Evolutionary conservation across 1,284 basidiomycete species (phyloP), one percentile per base, ranked within the genome.

Genomic region (Ceratobasidium sp.): DNA sequence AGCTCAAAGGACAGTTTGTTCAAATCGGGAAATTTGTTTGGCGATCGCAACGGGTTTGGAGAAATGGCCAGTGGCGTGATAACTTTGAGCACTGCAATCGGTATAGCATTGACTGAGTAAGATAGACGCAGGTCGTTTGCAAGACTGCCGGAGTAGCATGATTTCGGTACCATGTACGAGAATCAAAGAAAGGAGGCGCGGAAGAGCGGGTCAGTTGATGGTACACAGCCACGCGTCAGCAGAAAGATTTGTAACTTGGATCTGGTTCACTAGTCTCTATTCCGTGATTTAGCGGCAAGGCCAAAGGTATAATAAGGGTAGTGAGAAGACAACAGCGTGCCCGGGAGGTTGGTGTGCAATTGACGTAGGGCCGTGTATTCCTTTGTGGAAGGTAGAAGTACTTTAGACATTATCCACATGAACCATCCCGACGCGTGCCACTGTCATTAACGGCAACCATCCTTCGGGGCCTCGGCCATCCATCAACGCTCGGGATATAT

Each of bases 401-500:
- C n/a, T n/a, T n/a, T 67, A 39, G 10, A 53, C 46, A 51, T 20
- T 58, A 58, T 67, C 73, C 9, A 61, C 51, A 55, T 76, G 73
- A 15, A 66, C 13, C 42, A 56, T 4, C 28, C 73, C 73, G 33
- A 67, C 40, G 12, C 63, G 73, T 18, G 73, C 73, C 39, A 76
- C 73, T 18, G 73, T 39, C 73, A 76, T 67, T 12, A 76, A 40
- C 42, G 73, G 63, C 33, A 76, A 15, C 73, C 73, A 76, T 0
- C 73, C 73, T 46, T 66, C 73, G 28, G 49, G 12, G 26, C 63
- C 63, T 33, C 63, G 28, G 12, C 73, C 73, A 44, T 67, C 63
- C 73, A 67, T 76, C 53, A 76, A 58, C 6, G 63, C 73, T 66
- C 73, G 73, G 9, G 73, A 76, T 39, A 76, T 26, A 67, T 76